These are phyloP conservation scores for Monosporascus sp. DNA, from an alignment of 2,329 filamentous ascomycete genomes.

Conservation along the genomic window DNA sequence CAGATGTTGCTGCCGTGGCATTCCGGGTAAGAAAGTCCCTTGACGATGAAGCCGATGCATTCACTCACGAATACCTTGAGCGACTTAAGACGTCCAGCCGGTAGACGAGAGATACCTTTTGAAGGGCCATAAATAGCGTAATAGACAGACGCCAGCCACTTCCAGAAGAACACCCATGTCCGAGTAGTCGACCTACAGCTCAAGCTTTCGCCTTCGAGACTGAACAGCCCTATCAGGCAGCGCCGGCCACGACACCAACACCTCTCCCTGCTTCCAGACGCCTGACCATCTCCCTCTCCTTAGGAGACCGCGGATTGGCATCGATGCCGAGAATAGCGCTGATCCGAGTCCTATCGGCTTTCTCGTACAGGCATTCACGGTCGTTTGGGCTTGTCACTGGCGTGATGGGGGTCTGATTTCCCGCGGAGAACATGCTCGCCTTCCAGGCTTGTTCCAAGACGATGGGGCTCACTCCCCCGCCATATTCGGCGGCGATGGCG, in stretches of 20 bases:
- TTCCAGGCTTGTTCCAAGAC: conserved; percentile 68
- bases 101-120: no score
- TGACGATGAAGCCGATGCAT: no score
- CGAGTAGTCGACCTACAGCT: background rate
- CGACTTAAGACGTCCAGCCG: no score
- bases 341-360: conserved; percentile 54
- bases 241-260: conserved; percentile 24
- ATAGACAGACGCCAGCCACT: background rate
- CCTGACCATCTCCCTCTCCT: conserved; percentile 52
- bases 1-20: no score
- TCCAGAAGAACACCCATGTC: background rate
- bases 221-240: conserved; percentile 19
- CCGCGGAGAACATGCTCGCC: conserved; percentile 37
- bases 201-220: no score
- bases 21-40: no score
- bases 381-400: conserved; percentile 48
- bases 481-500: conserved; percentile 66
- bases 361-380: conserved; percentile 33
- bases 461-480: conserved; percentile 53
- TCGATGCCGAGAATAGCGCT: conserved; percentile 58
- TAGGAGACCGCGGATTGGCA: conserved; percentile 50
- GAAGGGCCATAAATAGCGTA: background rate
- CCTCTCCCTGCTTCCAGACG: conserved; percentile 47
- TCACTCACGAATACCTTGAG: no score
- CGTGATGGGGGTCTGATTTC: conserved; percentile 42